Percentiles rank a stretch among this genome's conserved stretches.
Evolutionary conservation across 148 eudicot genomes (phyloP).

Genomic region (Amaranthus palmeri): DNA sequence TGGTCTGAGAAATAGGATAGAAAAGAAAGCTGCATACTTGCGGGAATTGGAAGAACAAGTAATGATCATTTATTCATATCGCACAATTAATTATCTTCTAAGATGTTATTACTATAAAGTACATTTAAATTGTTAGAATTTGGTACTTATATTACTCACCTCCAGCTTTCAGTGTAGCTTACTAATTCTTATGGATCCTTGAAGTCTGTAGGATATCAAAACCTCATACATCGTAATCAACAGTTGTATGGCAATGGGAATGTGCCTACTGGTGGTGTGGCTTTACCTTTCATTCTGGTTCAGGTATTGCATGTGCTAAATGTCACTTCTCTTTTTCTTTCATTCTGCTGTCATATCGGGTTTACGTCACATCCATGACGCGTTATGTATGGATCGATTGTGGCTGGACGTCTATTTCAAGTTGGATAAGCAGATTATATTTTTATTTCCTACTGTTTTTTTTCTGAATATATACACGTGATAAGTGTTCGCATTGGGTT

Average conservation of each 20-base stretch:
- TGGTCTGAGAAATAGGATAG: constrained; percentile 57
- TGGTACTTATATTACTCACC: neutral
- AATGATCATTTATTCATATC: constrained; percentile 19
- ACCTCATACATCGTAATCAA: constrained; percentile 74
- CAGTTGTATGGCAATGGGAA: constrained; percentile 69
- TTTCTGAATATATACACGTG: too few species aligned
- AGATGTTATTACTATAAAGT: neutral
- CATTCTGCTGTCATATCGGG: neutral
- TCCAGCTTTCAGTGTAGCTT: neutral
- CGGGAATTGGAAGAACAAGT: constrained; percentile 89
- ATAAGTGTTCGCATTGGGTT: too few species aligned
- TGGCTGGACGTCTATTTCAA: too few species aligned
- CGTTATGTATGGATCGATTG: too few species aligned
- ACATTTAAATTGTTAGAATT: too few species aligned
- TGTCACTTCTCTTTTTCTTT: neutral
- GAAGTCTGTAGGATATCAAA: constrained; percentile 71
- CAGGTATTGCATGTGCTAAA: constrained; percentile 47
- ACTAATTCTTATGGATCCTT: constrained; percentile 8
- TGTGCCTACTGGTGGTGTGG: constrained; percentile 88
- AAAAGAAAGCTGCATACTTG: constrained; percentile 75
- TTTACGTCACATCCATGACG: too few species aligned
- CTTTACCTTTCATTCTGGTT: constrained; percentile 82
- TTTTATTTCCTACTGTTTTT: too few species aligned
- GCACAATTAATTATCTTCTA: constrained; percentile 4
- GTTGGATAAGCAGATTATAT: too few species aligned